These are phyloP conservation scores for Strobilomyces echinocephalus DNA, from an alignment of 768 basidiomycete genomes.

Conservation along the genomic window DNA sequence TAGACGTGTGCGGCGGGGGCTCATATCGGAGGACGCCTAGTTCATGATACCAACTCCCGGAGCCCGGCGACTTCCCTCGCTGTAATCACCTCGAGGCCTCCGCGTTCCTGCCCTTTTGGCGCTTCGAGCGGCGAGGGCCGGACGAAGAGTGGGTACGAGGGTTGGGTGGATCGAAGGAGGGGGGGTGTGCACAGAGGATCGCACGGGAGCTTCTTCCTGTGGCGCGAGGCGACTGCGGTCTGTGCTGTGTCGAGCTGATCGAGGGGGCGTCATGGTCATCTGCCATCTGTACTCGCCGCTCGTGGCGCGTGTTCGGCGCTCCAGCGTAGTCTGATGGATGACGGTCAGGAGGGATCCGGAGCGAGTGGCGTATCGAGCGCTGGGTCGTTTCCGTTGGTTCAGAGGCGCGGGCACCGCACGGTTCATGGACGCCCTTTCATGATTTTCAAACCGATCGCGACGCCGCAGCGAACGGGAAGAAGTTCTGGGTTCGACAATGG, in stretches of 20 bases:
- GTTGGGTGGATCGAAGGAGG: neutral
- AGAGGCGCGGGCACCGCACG: neutral
- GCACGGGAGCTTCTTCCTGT: slow-evolving; percentile 4
- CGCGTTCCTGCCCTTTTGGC: slow-evolving; percentile 18
- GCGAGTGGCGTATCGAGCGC: neutral
- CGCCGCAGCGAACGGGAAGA: too few relatives aligned
- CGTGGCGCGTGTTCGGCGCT: neutral
- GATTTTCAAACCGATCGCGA: slow-evolving; percentile 10
- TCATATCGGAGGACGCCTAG: slow-evolving; percentile 13
- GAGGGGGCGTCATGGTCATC: neutral
- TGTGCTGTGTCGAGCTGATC: slow-evolving; percentile 1
- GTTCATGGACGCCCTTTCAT: neutral
- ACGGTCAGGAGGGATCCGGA: neutral
- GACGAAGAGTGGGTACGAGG: slow-evolving; percentile 14
- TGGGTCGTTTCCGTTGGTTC: neutral
- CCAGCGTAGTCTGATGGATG: neutral
- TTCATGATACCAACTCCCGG: slow-evolving; percentile 10
- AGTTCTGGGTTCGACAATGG: neutral
- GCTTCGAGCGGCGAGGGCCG: neutral
- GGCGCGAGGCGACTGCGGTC: neutral
- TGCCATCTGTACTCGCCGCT: neutral
- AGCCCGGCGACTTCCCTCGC: slow-evolving; percentile 7
- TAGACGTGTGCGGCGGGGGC: slow-evolving; percentile 5
- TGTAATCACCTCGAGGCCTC: slow-evolving; percentile 31
- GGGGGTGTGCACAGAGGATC: too few relatives aligned